A percentile compares a stretch with the other conserved stretches of the same genome.
Conservation (phyloP, 2,329 filamentous ascomycete species). For the Seiridium cupressi region DNA sequence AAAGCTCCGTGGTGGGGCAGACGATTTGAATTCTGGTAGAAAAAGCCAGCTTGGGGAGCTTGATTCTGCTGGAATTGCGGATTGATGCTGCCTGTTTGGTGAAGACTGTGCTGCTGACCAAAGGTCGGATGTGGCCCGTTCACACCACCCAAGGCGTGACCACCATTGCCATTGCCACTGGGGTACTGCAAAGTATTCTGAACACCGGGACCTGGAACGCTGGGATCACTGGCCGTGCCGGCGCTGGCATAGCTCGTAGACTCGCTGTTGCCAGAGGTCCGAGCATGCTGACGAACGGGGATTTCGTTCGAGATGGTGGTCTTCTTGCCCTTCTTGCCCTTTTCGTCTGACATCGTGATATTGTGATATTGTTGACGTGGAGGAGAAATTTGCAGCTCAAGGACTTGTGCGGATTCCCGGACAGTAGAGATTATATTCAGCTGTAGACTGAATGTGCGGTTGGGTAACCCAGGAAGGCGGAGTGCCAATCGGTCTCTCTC, state of each 20-base stretch:
- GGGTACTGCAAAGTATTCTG: neutral
- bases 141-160: neutral
- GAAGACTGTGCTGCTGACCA: slow-evolving; percentile 16
- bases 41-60: slow-evolving; percentile 8
- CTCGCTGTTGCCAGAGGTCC: neutral
- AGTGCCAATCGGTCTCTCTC: no score
- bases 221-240: neutral
- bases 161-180: neutral
- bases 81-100: slow-evolving; percentile 11
- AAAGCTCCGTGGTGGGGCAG: neutral
- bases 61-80: slow-evolving; percentile 4
- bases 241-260: neutral
- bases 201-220: neutral
- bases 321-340: slow-evolving; percentile 9
- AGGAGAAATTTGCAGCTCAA: no score
- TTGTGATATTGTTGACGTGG: neutral
- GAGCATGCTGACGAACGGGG: neutral
- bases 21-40: neutral
- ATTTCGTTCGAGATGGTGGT: slow-evolving; percentile 7
- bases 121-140: slow-evolving; percentile 15
- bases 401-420: no score
- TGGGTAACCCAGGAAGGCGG: no score
- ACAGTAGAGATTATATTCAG: no score
- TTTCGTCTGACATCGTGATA: slow-evolving; percentile 2
- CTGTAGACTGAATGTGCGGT: no score